These are phyloP conservation scores for Dendrobium huoshanense DNA, from an alignment of 106 monocot species.

Conservation along the genomic window DNA sequence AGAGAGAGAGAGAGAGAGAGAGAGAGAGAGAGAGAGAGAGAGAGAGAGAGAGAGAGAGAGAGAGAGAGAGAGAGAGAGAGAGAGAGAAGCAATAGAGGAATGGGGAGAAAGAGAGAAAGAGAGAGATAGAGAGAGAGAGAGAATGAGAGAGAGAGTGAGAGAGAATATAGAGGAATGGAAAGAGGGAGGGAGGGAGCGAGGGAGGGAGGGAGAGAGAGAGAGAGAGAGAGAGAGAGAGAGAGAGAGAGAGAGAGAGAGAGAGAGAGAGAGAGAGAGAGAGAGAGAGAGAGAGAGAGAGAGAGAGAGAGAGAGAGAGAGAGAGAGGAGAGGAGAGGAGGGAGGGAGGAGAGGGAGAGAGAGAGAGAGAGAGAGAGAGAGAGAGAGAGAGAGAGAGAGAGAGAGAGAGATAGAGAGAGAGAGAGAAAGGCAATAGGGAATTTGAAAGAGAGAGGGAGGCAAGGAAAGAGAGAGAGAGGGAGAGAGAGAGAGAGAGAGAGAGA, in stretches of 20 bases:
- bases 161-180: accelerated
- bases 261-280: accelerated
- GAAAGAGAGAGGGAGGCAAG: accelerated
- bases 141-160: no score
- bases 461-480: accelerated
- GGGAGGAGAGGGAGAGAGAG: accelerated
- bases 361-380: no score
- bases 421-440: no score
- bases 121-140: accelerated
- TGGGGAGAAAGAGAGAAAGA: accelerated
- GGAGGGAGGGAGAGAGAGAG: no score
- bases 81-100: accelerated
- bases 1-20: accelerated
- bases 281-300: accelerated
- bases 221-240: no score
- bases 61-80: no score
- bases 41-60: accelerated
- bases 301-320: no score
- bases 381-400: no score
- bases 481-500: accelerated
- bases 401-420: no score
- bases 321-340: accelerated
- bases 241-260: accelerated
- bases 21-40: no score
- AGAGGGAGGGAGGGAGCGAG: accelerated